Base-by-base conservation (phyloP, 1,284 basidiomycete genomes). In the Ceraceosorus guamensis region DNA sequence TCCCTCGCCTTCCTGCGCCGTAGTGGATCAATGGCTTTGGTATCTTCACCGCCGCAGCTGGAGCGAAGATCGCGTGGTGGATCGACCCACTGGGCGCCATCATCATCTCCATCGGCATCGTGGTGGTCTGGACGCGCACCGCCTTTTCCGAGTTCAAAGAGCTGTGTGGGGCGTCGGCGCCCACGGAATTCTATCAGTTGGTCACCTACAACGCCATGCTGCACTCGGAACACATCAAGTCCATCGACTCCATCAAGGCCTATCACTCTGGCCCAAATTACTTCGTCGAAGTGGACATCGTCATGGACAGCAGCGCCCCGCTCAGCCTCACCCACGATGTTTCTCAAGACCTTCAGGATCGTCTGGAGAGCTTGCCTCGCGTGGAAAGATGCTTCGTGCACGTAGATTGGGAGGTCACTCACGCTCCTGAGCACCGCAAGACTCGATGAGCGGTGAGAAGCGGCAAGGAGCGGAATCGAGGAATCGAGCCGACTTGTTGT, bases 281-380 rank as follows among this genome's bases (percentile, higher is more conserved):
- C 73, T 88, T 91, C 71, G 91, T 96, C 48, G 92, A 96, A 78
- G 83, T 96, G 7, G 93, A 97, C 77, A 85, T 97, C 53, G 92
- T 97, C 30, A 89, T 98, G 85, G 82, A 86, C 64, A 87, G 86
- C 4, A 84, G 85, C 59, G 95, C 91, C 45, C 89, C 91, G 0
- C 79, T 97, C 0, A 89, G 87, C 85, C 85, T 87, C 73, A 88
- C 91, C 14, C 92, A 97, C 77, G 92, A 97, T 76, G 78, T 95
- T 58, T 86, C 87, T 53, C 92, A 96, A 77, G 84, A 87, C 53
- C 79, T 97, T 31, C 92, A 97, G 76, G 91, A 97, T 77, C 89
- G 89, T 79, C 84, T 98, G 50, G 93, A 98, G 76, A 83, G 85
- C 18, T 79, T 98, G 44, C 91, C 91, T 0, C 87, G 88, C 65